Evolutionary conservation across 2,329 filamentous ascomycete species (phyloP).

Genomic region (Beauveria sp.): DNA sequence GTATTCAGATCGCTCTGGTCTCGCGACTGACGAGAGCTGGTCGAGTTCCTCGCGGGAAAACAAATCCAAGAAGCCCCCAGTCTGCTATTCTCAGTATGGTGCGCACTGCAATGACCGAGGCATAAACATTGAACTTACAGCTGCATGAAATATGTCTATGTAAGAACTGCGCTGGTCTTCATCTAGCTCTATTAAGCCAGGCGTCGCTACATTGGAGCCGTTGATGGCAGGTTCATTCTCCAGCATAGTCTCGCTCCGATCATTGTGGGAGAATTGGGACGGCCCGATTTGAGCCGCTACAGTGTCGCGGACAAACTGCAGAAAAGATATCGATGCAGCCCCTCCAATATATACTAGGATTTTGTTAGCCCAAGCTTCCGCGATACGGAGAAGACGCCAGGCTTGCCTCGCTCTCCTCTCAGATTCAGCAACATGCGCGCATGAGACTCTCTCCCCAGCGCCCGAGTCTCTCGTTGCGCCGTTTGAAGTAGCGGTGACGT

Average conservation of each 20-base stretch:
- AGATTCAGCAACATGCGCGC: conserved; percentile 36
- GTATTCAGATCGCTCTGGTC: conserved; percentile 2
- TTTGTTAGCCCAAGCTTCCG: neutral
- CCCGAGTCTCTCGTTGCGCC: neutral
- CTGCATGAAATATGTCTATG: neutral
- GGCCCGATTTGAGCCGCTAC: conserved; percentile 44
- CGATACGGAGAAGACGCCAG: too few relatives aligned
- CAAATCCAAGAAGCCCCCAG: conserved; percentile 9
- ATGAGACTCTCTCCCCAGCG: conserved; percentile 12
- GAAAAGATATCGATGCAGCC: conserved; percentile 46
- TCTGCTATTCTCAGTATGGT: neutral
- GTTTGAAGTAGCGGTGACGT: neutral
- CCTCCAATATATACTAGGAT: conserved; percentile 39
- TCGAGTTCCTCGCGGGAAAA: conserved; percentile 1
- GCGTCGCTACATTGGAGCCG: neutral
- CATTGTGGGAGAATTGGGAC: conserved; percentile 44
- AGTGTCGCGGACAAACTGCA: conserved; percentile 43
- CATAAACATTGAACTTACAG: neutral
- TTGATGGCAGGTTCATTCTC: conserved; percentile 30
- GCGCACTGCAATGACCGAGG: too few relatives aligned
- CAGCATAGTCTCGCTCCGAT: conserved; percentile 44
- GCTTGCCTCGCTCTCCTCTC: conserved; percentile 36
- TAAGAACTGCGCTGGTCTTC: neutral
- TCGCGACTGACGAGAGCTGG: neutral
- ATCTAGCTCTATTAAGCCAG: conserved; percentile 2